phyloP scores from a whole-genome alignment of 1,284 basidiomycete species.

The Trichosporon ovoides region DNA sequence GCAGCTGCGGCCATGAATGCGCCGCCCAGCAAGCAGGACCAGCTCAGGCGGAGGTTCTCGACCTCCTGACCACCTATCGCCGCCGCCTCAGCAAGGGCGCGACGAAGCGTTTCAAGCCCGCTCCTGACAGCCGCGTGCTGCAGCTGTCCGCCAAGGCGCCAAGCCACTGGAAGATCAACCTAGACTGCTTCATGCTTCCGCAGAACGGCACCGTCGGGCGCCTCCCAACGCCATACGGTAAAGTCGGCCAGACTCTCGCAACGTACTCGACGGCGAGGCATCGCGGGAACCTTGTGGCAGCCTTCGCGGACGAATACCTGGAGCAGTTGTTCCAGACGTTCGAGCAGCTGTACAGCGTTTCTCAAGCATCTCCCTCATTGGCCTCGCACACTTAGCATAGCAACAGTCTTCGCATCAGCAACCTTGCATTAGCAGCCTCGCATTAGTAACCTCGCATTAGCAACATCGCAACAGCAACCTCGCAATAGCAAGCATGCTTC shows the following conservation, averaged over 20 bases:
- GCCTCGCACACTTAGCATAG: neutral
- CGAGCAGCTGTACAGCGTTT: neutral
- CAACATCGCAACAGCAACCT: too few species aligned
- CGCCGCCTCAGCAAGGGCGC: neutral
- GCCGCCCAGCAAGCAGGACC: neutral
- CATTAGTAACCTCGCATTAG: too few species aligned
- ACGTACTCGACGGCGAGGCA: neutral
- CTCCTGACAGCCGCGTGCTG: neutral
- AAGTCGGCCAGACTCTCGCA: neutral
- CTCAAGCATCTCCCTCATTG: neutral
- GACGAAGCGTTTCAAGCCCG: neutral
- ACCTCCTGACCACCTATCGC: neutral
- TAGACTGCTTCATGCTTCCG: neutral
- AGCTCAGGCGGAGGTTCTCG: neutral
- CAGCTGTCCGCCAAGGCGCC: neutral
- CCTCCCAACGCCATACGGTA: neutral
- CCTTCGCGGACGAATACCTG: neutral
- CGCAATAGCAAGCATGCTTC: too few species aligned
- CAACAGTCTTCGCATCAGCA: too few species aligned
- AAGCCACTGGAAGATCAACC: neutral
- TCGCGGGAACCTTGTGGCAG: neutral
- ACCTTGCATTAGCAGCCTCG: too few species aligned
- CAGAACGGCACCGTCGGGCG: neutral
- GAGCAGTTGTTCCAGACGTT: neutral
- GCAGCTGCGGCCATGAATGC: neutral